These are phyloP conservation scores for Phytophthora citrophthora DNA, from an alignment of 352 stramenopile species.

Conservation along the genomic window DNA sequence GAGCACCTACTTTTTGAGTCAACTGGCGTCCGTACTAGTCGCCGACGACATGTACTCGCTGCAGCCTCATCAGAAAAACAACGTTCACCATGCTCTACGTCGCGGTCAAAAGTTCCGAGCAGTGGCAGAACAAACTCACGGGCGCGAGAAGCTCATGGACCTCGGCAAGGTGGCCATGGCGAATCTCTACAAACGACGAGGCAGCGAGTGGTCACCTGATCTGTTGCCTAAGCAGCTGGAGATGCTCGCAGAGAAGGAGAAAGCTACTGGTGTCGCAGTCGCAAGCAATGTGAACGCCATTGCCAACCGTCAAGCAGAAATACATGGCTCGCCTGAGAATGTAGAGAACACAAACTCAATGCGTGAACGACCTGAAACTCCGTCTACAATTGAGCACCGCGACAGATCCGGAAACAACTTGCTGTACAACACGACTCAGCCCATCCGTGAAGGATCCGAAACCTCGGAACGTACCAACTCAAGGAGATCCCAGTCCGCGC, in stretches of 20 bases:
- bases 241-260: slow-evolving; percentile 50
- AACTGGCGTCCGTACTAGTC: slow-evolving; percentile 72
- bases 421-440: slow-evolving; percentile 12
- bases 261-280: slow-evolving; percentile 8
- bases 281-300: slow-evolving; percentile 28
- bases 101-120: slow-evolving; percentile 62
- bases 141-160: slow-evolving; percentile 57
- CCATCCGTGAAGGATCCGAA: slow-evolving; percentile 13
- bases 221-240: slow-evolving; percentile 69
- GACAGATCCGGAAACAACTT: neutral
- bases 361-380: neutral
- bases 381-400: neutral
- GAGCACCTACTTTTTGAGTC: slow-evolving; percentile 83
- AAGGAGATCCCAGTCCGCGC: slow-evolving; percentile 4
- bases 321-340: neutral
- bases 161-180: slow-evolving; percentile 71
- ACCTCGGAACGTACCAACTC: slow-evolving; percentile 21
- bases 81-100: slow-evolving; percentile 61
- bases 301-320: slow-evolving; percentile 20
- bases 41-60: slow-evolving; percentile 77
- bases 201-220: slow-evolving; percentile 80
- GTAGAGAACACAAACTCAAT: neutral
- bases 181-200: slow-evolving; percentile 60
- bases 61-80: slow-evolving; percentile 49
- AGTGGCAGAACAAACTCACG: slow-evolving; percentile 62